A percentile compares a stretch with the other conserved stretches of the same genome.
Evolutionary conservation across 1,284 basidiomycete genomes (phyloP).

Genomic region (Afroboletus lepidellus): DNA sequence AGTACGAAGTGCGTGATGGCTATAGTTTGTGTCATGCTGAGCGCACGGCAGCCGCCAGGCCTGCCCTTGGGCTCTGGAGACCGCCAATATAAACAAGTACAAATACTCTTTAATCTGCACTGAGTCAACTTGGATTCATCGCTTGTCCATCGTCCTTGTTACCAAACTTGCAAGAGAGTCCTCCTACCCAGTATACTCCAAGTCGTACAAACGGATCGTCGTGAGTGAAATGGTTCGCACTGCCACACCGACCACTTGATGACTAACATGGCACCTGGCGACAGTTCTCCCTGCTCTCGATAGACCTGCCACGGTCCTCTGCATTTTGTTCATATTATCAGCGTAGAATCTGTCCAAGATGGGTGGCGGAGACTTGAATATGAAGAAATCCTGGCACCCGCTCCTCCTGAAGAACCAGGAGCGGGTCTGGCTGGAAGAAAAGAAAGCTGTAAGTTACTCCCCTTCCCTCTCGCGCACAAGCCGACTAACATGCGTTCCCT

Average conservation of each 20-base stretch:
- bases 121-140: no score
- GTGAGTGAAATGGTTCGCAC: no score
- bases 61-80: background rate
- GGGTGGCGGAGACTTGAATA: slow-evolving; percentile 93
- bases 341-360: slow-evolving; percentile 57
- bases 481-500: slow-evolving; percentile 14
- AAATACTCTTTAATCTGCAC: slow-evolving; percentile 19
- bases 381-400: slow-evolving; percentile 99
- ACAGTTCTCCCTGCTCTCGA: no score
- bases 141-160: background rate
- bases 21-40: slow-evolving; percentile 15
- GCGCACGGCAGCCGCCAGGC: background rate
- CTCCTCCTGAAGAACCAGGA: slow-evolving; percentile 98
- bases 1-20: slow-evolving; percentile 5
- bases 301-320: slow-evolving; percentile 10
- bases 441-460: slow-evolving; percentile 76
- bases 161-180: no score
- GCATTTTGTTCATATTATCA: slow-evolving; percentile 9
- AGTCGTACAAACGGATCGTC: no score
- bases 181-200: no score
- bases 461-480: background rate
- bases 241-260: no score
- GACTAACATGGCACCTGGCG: no score
- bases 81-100: slow-evolving; percentile 19
- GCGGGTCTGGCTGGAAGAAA: slow-evolving; percentile 98